These are phyloP conservation scores for Ceratocystis alfenasii DNA, from an alignment of 2,329 filamentous ascomycete genomes.

Conservation along the genomic window DNA sequence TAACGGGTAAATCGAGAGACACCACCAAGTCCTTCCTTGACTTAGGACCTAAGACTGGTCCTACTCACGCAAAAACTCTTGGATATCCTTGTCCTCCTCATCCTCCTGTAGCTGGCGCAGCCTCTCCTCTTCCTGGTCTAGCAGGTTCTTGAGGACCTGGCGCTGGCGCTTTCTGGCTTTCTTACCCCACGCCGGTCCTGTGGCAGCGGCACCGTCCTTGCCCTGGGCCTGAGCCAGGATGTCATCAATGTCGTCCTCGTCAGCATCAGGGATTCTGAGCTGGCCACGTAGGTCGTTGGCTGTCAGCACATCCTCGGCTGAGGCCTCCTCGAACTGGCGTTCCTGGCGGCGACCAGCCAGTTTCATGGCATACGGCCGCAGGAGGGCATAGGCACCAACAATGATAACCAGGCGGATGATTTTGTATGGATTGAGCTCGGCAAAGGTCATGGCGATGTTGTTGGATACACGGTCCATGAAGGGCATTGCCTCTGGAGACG, in stretches of 20 bases:
- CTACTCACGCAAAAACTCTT: conserved; percentile 46
- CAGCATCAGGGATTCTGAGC: conserved; percentile 42
- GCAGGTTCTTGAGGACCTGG: conserved; percentile 49
- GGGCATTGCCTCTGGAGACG: conserved; percentile 10
- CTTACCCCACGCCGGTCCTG: conserved; percentile 23
- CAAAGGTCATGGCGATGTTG: conserved; percentile 41
- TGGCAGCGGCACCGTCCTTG: conserved; percentile 2
- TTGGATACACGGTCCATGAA: conserved; percentile 26
- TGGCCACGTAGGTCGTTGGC: conserved; percentile 53
- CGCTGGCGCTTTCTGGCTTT: conserved; percentile 23
- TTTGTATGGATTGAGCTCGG: conserved; percentile 39
- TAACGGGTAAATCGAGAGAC: conserved; percentile 1
- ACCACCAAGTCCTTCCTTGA: background rate
- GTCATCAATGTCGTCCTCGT: conserved; percentile 33
- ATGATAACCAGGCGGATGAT: conserved; percentile 60
- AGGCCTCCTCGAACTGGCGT: conserved; percentile 50
- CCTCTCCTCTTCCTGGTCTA: conserved; percentile 50
- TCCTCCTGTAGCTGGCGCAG: conserved; percentile 46
- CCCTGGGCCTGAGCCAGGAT: conserved; percentile 13
- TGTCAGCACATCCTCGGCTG: conserved; percentile 45
- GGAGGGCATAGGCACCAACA: conserved; percentile 59
- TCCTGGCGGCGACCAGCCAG: conserved; percentile 51
- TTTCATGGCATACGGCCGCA: conserved; percentile 64
- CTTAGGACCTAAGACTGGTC: background rate
- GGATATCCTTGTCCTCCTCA: conserved; percentile 63